Base-by-base conservation (phyloP, 306 rosid genomes). In the Vigna nakashimae region DNA sequence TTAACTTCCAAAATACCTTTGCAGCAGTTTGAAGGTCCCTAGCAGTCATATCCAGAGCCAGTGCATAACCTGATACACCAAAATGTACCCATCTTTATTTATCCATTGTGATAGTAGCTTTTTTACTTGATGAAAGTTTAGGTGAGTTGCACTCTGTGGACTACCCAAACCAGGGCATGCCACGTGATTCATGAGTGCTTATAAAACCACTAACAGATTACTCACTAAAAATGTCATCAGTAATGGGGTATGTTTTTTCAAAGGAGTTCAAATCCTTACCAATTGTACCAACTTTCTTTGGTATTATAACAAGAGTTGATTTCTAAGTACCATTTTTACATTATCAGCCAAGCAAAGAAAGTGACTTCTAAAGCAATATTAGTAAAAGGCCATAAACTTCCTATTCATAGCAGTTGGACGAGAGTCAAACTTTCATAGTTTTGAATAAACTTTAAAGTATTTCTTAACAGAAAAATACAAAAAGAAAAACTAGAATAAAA, bases 11-110 rank as follows among this genome's bases (percentile, higher is more conserved):
- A 32, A 15, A 32, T 72, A 92, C 98, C 97, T 95, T 92, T 3
- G 97, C 93, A 59, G 89, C 77, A 86, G 92, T 79, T 91, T 94
- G 97, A 78, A 94, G 90, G 73, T 92, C 95, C 79, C 97, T 87
- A 30, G 97, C 98, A 49, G 98, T 95, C 98, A 92, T 95, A 84
- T 95, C 98, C 75, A 95, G 84, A 64, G 96, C 98, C 69, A 95
- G 88, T 26, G 98, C 98, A 85, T 95, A 95, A 77, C 98, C 98
- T 95, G 69, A 76, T 40, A 50, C 18, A 57, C 50, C 73, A 70
- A 66, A 84, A 82, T 42, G 66, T 5, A 64, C 6, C 1, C 26
- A 34, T 63, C 43, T 76, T 34, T 32, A 55, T 11, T 48, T 22
- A 24, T 14, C 30, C 22, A 67, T 26, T 52, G 28, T 20, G 4